phyloP scores from a whole-genome alignment of 2,329 filamentous ascomycete genomes.

The Claviceps capensis region DNA sequence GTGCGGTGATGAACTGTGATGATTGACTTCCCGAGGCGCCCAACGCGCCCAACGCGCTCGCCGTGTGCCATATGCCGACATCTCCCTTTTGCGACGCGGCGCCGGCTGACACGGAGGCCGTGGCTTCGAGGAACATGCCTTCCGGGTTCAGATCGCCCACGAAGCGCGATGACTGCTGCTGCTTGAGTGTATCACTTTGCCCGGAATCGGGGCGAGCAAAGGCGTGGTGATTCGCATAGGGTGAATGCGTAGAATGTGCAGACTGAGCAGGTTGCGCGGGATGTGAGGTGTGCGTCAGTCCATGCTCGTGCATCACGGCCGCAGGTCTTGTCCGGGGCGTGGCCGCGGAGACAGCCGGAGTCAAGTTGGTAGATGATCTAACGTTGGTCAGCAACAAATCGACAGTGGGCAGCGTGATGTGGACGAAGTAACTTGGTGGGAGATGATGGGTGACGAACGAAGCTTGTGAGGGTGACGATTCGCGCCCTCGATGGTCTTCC shows the following conservation, averaged over 20 bases:
- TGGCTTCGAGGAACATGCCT: conserved; percentile 43
- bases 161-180: conserved; percentile 29
- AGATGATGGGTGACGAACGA: conserved; percentile 12
- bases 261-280: not conserved
- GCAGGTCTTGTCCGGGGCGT: conserved; percentile 1
- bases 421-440: not conserved
- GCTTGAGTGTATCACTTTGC: conserved; percentile 1
- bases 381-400: not conserved
- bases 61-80: conserved; percentile 41
- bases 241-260: not conserved
- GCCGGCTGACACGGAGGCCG: conserved; percentile 20
- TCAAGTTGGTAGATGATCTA: not conserved
- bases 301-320: conserved; percentile 1
- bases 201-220: not conserved
- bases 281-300: not conserved
- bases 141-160: conserved; percentile 48
- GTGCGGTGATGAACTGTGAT: conserved; percentile 24
- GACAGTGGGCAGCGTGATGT: not conserved
- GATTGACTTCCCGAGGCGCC: conserved; percentile 13
- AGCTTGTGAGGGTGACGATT: conserved; percentile 16
- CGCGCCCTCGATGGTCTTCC: conserved; percentile 14
- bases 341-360: not conserved
- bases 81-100: conserved; percentile 34
- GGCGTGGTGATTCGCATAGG: not conserved
- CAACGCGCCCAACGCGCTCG: conserved; percentile 12